These are phyloP conservation scores for Scytalidium lignicola DNA, from an alignment of 2,329 filamentous ascomycete species.

Conservation along the genomic window DNA sequence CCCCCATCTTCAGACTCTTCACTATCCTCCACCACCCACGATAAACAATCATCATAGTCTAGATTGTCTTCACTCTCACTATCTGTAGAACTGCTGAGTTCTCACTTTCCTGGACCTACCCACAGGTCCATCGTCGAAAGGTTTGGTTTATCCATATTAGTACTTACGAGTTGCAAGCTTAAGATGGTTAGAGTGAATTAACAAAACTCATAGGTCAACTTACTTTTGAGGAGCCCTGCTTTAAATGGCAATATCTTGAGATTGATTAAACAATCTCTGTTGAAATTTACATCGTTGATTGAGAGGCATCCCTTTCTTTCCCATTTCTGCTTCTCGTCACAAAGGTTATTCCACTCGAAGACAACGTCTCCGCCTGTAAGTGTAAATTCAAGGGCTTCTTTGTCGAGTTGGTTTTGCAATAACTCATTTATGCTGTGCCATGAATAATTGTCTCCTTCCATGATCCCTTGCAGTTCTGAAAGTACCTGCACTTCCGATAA, in stretches of 20 bases:
- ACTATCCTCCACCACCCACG: no score
- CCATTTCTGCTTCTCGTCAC: constrained; percentile 9
- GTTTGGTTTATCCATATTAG: constrained; percentile 9
- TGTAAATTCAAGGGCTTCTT: constrained; percentile 10
- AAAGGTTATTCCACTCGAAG: constrained; percentile 15
- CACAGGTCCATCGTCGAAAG: constrained; percentile 8
- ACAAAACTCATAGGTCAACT: constrained; percentile 1
- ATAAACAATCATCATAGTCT: no score
- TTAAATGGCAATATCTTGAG: constrained; percentile 13
- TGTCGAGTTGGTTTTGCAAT: constrained; percentile 7
- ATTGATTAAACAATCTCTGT: constrained; percentile 14
- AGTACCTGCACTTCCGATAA: constrained; percentile 8
- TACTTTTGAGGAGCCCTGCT: constrained; percentile 8
- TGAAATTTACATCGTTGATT: constrained; percentile 6
- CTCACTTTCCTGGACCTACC: constrained; percentile 1
- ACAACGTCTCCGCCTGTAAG: constrained; percentile 9
- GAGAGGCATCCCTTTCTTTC: constrained; percentile 9
- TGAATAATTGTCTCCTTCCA: constrained; percentile 11
- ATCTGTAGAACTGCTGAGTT: no score
- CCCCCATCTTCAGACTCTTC: no score
- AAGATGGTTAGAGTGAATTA: constrained; percentile 7
- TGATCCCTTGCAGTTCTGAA: constrained; percentile 8
- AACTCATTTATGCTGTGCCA: constrained; percentile 12
- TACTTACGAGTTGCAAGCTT: constrained; percentile 8
- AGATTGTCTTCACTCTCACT: no score